phyloP scores from a whole-genome alignment of 2,329 filamentous ascomycete species.

The Ascochyta viciae-villosae region DNA sequence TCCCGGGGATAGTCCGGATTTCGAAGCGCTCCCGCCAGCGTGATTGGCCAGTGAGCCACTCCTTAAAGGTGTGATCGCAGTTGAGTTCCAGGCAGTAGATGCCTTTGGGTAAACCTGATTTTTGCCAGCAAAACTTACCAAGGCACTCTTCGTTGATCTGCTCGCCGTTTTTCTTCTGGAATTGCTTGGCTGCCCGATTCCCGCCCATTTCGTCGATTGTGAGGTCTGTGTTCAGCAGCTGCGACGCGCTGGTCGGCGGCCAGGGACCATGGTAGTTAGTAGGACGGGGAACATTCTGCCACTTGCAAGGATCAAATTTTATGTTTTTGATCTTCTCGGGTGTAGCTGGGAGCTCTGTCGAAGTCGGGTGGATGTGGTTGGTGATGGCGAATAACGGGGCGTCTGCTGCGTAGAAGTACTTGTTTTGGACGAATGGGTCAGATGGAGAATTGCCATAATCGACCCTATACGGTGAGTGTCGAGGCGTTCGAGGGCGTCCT shows the following conservation, averaged over 20 bases:
- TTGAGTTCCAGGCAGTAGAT: background rate
- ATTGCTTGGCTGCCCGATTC: background rate
- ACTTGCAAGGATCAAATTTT: background rate
- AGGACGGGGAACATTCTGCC: background rate
- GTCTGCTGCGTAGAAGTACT: background rate
- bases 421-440: background rate
- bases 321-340: background rate
- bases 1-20: background rate
- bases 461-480: background rate
- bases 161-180: background rate
- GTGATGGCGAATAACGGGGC: background rate
- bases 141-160: slow-evolving; percentile 1
- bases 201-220: background rate
- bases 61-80: slow-evolving; percentile 16
- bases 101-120: background rate
- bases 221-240: slow-evolving; percentile 3
- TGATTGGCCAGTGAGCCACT: slow-evolving; percentile 10
- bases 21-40: slow-evolving; percentile 12
- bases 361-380: background rate
- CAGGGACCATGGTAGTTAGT: background rate
- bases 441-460: slow-evolving; percentile 1
- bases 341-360: background rate
- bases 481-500: background rate
- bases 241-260: slow-evolving; percentile 2
- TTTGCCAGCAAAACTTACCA: slow-evolving; percentile 16